A percentile compares a stretch with the other conserved stretches of the same genome.
Evolutionary conservation across 108 stramenopile species (phyloP).

Genomic region (Conticribra weissflogii): DNA sequence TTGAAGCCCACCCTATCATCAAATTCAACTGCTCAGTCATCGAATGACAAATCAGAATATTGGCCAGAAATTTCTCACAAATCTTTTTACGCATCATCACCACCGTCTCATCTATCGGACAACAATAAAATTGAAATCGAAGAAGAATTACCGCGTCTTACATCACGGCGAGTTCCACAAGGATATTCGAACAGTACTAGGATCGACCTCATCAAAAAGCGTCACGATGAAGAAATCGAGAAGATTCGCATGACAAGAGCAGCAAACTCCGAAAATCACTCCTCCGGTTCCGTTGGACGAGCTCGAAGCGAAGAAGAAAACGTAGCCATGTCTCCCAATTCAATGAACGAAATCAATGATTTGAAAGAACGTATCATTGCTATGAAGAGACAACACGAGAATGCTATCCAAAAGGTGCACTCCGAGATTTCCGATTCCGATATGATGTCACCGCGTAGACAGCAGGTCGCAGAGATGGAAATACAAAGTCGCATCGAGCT

Average conservation of each 20-base stretch:
- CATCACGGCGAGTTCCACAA: no score
- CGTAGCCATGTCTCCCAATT: conserved; percentile 6
- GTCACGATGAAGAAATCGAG: conserved; percentile 30
- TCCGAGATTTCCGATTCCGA: background rate
- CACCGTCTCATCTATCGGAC: no score
- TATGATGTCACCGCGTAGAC: background rate
- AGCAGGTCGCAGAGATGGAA: background rate
- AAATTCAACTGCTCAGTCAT: no score
- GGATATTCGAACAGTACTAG: no score
- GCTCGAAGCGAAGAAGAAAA: conserved; percentile 19
- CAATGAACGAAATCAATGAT: background rate
- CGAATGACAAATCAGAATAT: background rate
- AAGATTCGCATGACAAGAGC: conserved; percentile 9
- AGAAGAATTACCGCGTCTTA: no score
- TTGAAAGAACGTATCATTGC: background rate
- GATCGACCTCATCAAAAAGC: conserved; percentile 26
- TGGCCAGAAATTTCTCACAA: background rate
- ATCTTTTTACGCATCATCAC: no score
- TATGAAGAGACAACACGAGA: conserved; percentile 21
- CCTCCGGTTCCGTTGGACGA: background rate
- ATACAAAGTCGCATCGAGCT: conserved; percentile 27
- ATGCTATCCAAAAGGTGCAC: background rate
- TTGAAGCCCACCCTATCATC: background rate
- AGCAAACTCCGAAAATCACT: background rate
- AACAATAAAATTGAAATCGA: no score